These are phyloP conservation scores for Ophiostoma pallidulum DNA, from an alignment of 2,329 filamentous ascomycete species.

Conservation along the genomic window DNA sequence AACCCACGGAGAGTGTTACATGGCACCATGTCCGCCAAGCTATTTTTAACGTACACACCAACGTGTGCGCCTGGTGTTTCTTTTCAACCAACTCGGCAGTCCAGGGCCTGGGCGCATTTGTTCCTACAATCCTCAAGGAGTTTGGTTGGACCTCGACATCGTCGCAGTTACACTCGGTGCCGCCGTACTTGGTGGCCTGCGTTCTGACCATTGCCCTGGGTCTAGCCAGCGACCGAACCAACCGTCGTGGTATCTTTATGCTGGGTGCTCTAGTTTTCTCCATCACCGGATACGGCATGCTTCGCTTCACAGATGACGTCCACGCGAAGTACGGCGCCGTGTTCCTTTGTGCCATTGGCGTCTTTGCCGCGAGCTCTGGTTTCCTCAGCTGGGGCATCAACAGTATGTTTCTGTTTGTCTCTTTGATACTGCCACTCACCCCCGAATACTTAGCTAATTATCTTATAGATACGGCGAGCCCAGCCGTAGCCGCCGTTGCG, in stretches of 20 bases:
- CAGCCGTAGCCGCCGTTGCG: conserved; percentile 45
- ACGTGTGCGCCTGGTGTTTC: conserved; percentile 48
- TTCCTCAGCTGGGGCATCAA: conserved; percentile 52
- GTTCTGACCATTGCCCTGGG: conserved; percentile 30
- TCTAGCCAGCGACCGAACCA: conserved; percentile 33
- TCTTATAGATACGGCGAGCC: conserved; percentile 41
- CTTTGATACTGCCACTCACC: too few relatives aligned
- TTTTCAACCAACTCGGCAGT: conserved; percentile 53
- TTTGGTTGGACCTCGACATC: conserved; percentile 30
- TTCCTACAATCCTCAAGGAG: conserved; percentile 38
- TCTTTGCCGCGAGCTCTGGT: conserved; percentile 48
- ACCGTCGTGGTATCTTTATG: conserved; percentile 31
- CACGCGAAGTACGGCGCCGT: conserved; percentile 43
- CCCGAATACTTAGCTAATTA: too few relatives aligned
- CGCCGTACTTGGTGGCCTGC: conserved; percentile 34
- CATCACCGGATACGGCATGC: conserved; percentile 22
- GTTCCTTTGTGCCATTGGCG: conserved; percentile 46
- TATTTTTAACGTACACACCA: conserved; percentile 48
- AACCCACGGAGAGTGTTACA: conserved; percentile 37
- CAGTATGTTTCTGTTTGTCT: conserved; percentile 26
- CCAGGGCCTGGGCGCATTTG: conserved; percentile 41
- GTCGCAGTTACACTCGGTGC: conserved; percentile 36
- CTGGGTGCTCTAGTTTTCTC: conserved; percentile 42
- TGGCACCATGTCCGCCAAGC: conserved; percentile 40
- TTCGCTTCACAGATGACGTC: conserved; percentile 33